phyloP scores from a whole-genome alignment of 2,329 filamentous ascomycete genomes.

The Colletotrichum sp. region DNA sequence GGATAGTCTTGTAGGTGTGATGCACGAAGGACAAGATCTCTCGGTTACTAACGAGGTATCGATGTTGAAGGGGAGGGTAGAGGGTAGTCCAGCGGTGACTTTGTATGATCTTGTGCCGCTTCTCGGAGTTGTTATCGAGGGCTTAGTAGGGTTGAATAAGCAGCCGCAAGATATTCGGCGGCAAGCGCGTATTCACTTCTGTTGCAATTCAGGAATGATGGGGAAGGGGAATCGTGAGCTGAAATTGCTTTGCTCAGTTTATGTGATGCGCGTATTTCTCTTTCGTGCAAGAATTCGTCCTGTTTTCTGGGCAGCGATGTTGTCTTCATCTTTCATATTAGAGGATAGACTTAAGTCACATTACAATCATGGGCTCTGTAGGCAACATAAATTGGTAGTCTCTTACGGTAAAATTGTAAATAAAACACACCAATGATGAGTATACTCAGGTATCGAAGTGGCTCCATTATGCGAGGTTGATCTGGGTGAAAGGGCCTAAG shows the following conservation, averaged over 20 bases:
- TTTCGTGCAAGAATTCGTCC: background rate
- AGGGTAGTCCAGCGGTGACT: too few relatives aligned
- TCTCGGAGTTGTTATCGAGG: background rate
- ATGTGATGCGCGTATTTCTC: background rate
- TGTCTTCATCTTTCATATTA: too few relatives aligned
- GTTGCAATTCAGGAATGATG: rapidly evolving
- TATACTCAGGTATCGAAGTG: too few relatives aligned
- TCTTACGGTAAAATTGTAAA: rapidly evolving
- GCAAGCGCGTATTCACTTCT: background rate
- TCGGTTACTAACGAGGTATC: background rate
- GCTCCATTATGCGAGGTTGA: background rate
- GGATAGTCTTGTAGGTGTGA: too few relatives aligned
- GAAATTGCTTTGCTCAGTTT: background rate
- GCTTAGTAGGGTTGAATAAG: background rate
- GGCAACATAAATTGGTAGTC: background rate
- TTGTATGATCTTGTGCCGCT: background rate
- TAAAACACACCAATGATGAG: background rate
- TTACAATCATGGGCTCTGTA: rapidly evolving
- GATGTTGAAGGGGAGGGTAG: background rate
- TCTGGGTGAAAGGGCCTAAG: rapidly evolving
- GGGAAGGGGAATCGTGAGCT: background rate
- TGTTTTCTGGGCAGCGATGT: background rate
- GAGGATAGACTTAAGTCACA: too few relatives aligned
- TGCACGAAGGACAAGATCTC: background rate
- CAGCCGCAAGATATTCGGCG: background rate